phyloP scores from a whole-genome alignment of 176 grass and related monocot genomes.

The Triticum timopheevii region DNA sequence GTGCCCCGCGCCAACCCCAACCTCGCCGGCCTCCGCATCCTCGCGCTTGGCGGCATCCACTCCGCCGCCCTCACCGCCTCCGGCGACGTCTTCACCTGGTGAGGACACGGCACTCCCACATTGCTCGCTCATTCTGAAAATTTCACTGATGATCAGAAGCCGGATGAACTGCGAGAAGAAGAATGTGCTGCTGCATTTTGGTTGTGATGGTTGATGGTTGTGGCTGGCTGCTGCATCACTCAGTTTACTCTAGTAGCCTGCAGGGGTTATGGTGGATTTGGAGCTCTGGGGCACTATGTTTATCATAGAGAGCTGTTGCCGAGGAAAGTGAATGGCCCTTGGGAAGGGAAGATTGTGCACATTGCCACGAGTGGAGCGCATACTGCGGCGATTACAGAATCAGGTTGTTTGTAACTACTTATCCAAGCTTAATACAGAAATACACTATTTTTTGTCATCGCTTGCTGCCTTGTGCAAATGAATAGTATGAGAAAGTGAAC shows the following conservation, averaged over 20 bases:
- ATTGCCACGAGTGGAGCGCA: conserved; percentile 91
- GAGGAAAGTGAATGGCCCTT: conserved; percentile 65
- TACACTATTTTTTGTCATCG: neutral
- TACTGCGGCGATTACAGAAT: conserved; percentile 71
- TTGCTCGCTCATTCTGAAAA: conserved; percentile 14
- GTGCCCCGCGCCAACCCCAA: conserved; percentile 72
- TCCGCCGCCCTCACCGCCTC: conserved; percentile 70
- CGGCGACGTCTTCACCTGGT: conserved; percentile 90
- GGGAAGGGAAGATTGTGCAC: conserved; percentile 70
- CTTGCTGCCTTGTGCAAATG: neutral
- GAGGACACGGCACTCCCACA: conserved; percentile 35
- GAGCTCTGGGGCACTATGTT: conserved; percentile 91
- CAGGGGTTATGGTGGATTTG: conserved; percentile 99
- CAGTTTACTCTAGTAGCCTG: conserved; percentile 76
- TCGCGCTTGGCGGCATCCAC: conserved; percentile 85
- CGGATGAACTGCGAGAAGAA: neutral
- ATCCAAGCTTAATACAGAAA: neutral
- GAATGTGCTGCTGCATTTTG: conserved; percentile 15
- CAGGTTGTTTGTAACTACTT: conserved; percentile 34
- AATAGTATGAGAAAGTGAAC: neutral
- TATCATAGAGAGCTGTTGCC: conserved; percentile 87
- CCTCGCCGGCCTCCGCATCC: conserved; percentile 47
- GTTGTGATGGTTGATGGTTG: conserved; percentile 15
- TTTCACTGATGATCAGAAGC: neutral
- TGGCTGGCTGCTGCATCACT: conserved; percentile 52